Evolutionary conservation across 768 basidiomycete species (phyloP), one percentile per base, ranked within the genome.

Genomic region (Macrolepiota albuminosa): DNA sequence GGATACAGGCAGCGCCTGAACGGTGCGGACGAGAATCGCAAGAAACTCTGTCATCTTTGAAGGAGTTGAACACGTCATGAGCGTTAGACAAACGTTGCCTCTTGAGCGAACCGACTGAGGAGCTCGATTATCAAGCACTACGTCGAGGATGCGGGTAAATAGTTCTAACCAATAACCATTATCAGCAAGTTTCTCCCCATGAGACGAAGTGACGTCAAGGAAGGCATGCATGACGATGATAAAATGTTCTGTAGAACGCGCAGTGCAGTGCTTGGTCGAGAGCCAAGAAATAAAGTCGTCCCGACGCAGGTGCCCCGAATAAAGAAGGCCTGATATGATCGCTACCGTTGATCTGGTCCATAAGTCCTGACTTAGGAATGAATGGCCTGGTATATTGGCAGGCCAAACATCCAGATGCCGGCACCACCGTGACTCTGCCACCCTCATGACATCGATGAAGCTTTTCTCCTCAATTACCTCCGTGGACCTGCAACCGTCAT

Each of bases 301-400:
- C 8, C 57, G 48, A 40, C 70, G 63, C 46, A 73, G 61, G 0
- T 66, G 57, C 37, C 72, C 69, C 52, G 68, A 71, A 66, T 85
- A 86, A 14, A 85, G 59, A 5, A 85, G 65, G 8, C 72, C 72
- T 6, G 71, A 64, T 14, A 85, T 68, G 24, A 81, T 78, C 40
- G 68, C 74, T 18, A 77, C 72, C 0, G 79, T 83, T 4, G 80
- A 74, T 1, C 64, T 59, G 0, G 77, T 75, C 80, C 84, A 85
- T 0, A 63, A 48, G 6, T 75, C 67, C 60, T 77, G 77, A 4
- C 61, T 60, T 14, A 88, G 71, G 57, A 85, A 74, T 5, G 69
- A 52, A 16, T 67, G 62, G 31, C 76, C 45, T 57, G 74, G 56
- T 40, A 76, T 61, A 21, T 68, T 64, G 18, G 61, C 58, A 14